Evolutionary conservation across 345 rosid genomes (phyloP), one percentile per base, ranked within the genome.

Genomic region (Excoecaria cochinchinensis): DNA sequence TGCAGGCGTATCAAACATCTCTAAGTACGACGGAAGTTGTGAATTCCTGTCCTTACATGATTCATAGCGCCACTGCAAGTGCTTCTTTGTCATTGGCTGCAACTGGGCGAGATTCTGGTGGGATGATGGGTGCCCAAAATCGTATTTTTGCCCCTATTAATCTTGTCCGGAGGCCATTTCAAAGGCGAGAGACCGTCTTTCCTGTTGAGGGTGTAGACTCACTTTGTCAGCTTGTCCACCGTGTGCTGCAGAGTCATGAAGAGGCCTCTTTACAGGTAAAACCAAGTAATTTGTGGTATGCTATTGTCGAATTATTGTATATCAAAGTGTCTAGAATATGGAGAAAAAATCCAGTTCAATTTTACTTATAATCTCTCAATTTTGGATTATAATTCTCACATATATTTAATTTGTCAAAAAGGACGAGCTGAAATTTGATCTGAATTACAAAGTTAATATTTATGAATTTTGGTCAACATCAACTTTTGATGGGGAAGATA

Each of bases 41-140:
- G 72, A 95, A 95, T 86, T 92, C 98, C 76, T 91, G 95, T 76
- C 98, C 99, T 8, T 95, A 95, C 67, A 80, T 91, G 75, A 85
- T 92, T 68, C 90, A 94, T 67, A 84, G 89, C 79, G 82, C 93
- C 21, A 56, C 73, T 55, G 95, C 86, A 70, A 85, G 80, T 62
- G 84, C 98, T 71, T 87, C 97, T 70, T 81, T 92, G 82, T 81
- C 92, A 52, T 91, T 90, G 94, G 86, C 90, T 75, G 87, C 92
- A 42, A 74, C 80, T 57, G 79, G 80, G 57, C 90, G 87, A 64
- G 82, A 80, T 79, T 84, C 88, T 60, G 84, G 84, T 57, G 84
- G 86, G 73, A 74, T 78, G 62, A 66, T 83, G 59, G 90, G 85
- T 58, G 85, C 85, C 9, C 95, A 88, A 66, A 90, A 87, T 81